Base-by-base conservation (phyloP, 257 asterid genomes). In the Craterostigma plantagineum region DNA sequence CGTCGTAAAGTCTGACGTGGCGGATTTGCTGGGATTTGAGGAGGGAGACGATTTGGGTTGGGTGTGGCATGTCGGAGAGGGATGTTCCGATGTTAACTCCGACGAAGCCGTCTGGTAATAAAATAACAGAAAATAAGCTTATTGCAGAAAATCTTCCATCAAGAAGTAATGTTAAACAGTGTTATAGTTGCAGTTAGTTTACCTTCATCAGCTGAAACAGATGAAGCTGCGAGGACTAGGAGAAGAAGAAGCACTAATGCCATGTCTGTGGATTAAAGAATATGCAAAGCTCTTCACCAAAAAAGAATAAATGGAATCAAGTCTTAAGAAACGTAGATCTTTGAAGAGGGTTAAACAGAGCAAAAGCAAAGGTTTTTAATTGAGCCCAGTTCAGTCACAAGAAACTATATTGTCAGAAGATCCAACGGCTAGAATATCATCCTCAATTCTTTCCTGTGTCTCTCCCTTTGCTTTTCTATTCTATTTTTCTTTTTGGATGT, bases 21-120 rank as follows among this genome's bases (percentile, higher is more conserved):
- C 63, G 69, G 51, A 81, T 73, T 59, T 74, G 73, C 62, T 81
- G 94, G 37, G 69, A 57, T 69, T 77, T 81, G 15, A 81, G 77
- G 56, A 81, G 94, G 18, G 80, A 80, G 9, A 68, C 94, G 12
- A 81, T 87, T 48, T 81, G 94, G 43, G 94, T 81, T 11, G 94
- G 92, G 44, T 81, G 87, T 39, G 92, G 94, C 83, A 75, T 74
- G 57, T 81, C 92, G 0, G 92, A 74, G 39, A 81, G 83, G 10
- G 66, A 68, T 2, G 93, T 74, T 13, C 93, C 93, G 11, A 81
- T 77, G 65, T 81, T 77, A 46, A 77, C 93, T 9, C 94, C 94
- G 14, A 81, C 52, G 37, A 71, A 77, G 8, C 70, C 73, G 44
- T 68, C 94, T 81, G 67, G 16, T 52, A 55, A 33, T 23, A 14